Evolutionary conservation across 1,284 basidiomycete genomes (phyloP).

Genomic region (Cryptococcus sp.): DNA sequence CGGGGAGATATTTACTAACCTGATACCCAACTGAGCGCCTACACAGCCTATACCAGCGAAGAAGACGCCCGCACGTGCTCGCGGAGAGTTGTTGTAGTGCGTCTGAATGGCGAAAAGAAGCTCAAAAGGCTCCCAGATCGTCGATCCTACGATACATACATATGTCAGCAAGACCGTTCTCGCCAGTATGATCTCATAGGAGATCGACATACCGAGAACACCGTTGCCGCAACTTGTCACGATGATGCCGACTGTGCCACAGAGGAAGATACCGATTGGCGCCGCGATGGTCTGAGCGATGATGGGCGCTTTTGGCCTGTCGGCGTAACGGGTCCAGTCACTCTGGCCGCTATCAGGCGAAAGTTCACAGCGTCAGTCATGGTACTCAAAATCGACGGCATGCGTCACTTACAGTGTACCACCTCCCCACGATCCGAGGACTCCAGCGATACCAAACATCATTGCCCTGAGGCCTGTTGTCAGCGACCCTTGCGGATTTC

Average conservation of each 20-base stretch:
- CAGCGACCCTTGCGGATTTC: no score
- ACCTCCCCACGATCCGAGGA: constrained; percentile 32
- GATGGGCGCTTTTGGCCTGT: constrained; percentile 26
- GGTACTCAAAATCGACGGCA: no score
- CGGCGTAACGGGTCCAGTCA: constrained; percentile 42
- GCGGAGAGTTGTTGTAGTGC: constrained; percentile 29
- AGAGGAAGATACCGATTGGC: constrained; percentile 33
- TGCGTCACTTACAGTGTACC: constrained; percentile 18
- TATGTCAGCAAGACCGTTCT: no score
- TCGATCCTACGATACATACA: no score
- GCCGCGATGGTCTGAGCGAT: constrained; percentile 30
- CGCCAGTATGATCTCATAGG: constrained; percentile 23
- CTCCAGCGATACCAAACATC: constrained; percentile 38
- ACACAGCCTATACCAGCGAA: constrained; percentile 32
- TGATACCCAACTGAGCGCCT: constrained; percentile 26
- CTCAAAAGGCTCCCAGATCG: no score
- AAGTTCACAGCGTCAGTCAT: no score
- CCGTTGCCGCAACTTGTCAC: constrained; percentile 7
- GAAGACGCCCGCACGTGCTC: constrained; percentile 34
- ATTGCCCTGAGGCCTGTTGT: constrained; percentile 10
- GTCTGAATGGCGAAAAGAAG: constrained; percentile 21
- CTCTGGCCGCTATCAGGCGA: constrained; percentile 21
- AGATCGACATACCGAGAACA: constrained; percentile 18
- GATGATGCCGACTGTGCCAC: constrained; percentile 33
- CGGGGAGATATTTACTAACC: constrained; percentile 6